Base-by-base conservation (phyloP, 116 monocot genomes). In the Posidonia oceanica region DNA sequence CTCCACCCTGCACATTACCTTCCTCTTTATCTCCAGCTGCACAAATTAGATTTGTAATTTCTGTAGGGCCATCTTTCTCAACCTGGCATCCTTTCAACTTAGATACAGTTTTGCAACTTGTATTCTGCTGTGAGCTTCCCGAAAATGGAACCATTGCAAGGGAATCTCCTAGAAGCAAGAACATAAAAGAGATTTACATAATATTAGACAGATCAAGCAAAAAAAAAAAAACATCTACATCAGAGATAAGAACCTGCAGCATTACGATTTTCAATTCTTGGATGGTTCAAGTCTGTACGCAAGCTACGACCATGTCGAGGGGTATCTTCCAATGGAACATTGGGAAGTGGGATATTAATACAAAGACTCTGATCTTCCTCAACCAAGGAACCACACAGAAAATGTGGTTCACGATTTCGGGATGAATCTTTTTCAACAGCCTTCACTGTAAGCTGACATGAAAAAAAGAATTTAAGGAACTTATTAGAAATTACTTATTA, bases 341-440 rank as follows among this genome's bases (percentile, higher is more conserved):
- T 74, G 52, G 70, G 40, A 39, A 78, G 40, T 59, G 71, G 76
- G 20, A 66, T 82, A 44, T 72, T 78, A 57, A 91, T 74, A 37
- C 39, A 76, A 51, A 91, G 73, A 67, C 16, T 59, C n/a, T 63
- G 20, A 3, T 61, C 80, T 52, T 70, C 75, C 21, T 72, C 69
- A 20, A 51, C 36, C 11, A 88, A 52, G 59, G 81, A 77, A 40
- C 88, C 83, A 75, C 88, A 91, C 18, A 91, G 73, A 42, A 82
- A 81, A 77, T 88, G 83, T 12, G 88, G 83, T 54, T 41, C 23
- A 37, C 77, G 81, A 59, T 88, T 41, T 13, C 83, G 75, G 5
- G 39, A n/a, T 6, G 62, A 13, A 42, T 72, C 80, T 62, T 80
- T 83, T 7, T 85, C 87, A 68, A 85, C 76, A 54, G 73, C 68